These are phyloP conservation scores for Glycyrrhiza uralensis DNA, from an alignment of 306 rosid genomes.

Conservation along the genomic window DNA sequence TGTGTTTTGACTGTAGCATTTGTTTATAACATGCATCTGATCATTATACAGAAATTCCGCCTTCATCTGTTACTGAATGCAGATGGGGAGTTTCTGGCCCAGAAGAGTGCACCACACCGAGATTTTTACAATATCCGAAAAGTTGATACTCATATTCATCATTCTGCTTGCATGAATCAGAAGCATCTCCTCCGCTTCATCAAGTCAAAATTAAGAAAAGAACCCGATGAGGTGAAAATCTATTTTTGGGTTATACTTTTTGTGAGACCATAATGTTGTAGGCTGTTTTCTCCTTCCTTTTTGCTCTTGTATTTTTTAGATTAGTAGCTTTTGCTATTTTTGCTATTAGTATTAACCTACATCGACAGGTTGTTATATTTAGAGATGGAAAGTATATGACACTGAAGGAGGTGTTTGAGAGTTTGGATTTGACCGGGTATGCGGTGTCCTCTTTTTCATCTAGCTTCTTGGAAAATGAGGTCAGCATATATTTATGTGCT, in stretches of 20 bases:
- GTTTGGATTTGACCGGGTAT: constrained; percentile 90
- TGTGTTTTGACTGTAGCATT: constrained; percentile 4
- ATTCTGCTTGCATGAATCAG: constrained; percentile 97
- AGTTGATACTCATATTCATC: constrained; percentile 90
- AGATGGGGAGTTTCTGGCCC: constrained; percentile 68
- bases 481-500: background rate
- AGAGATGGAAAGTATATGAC: constrained; percentile 94
- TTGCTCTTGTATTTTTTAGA: constrained; percentile 21
- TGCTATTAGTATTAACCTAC: constrained; percentile 7
- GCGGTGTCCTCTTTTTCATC: constrained; percentile 14
- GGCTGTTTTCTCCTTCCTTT: background rate
- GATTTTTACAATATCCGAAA: constrained; percentile 87
- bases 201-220: constrained; percentile 73
- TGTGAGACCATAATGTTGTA: background rate
- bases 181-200: constrained; percentile 86
- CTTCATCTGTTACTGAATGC: constrained; percentile 72
- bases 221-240: constrained; percentile 73
- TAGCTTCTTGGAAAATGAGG: background rate
- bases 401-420: constrained; percentile 85
- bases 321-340: constrained; percentile 25
- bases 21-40: constrained; percentile 38
- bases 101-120: constrained; percentile 84
- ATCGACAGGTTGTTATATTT: constrained; percentile 80
- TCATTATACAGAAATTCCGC: constrained; percentile 72
- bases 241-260: background rate